These are phyloP conservation scores for Phanerochaete carnosa DNA, from an alignment of 768 basidiomycete genomes.

Conservation along the genomic window DNA sequence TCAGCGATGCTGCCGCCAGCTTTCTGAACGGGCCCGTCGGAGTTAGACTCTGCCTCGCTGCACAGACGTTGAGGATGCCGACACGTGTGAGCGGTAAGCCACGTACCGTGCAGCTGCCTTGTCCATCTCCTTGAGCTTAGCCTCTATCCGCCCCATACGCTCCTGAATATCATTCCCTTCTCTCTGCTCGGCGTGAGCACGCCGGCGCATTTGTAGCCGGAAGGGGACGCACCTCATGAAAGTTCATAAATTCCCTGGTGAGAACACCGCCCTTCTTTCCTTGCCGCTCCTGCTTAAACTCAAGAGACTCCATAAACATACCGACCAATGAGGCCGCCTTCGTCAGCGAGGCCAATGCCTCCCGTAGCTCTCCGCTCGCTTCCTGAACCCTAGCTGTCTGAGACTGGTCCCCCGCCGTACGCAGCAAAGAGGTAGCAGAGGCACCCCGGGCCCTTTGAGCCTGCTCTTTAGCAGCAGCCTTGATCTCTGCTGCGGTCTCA, in stretches of 20 bases:
- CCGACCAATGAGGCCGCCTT: slow-evolving; percentile 58
- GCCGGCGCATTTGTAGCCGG: neutral
- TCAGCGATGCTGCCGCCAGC: slow-evolving; percentile 74
- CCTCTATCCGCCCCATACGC: slow-evolving; percentile 43
- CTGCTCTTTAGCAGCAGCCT: slow-evolving; percentile 41
- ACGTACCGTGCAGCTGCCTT: slow-evolving; percentile 31
- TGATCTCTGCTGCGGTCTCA: slow-evolving; percentile 42
- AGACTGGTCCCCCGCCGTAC: slow-evolving; percentile 56
- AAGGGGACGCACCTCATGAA: slow-evolving; percentile 52
- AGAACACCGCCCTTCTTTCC: slow-evolving; percentile 51
- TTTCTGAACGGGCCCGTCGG: slow-evolving; percentile 26
- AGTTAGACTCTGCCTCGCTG: slow-evolving; percentile 9
- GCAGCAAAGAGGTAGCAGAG: slow-evolving; percentile 59
- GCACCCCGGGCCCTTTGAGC: slow-evolving; percentile 56
- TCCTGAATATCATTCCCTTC: slow-evolving; percentile 36
- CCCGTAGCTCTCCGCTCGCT: slow-evolving; percentile 54
- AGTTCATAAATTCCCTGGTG: slow-evolving; percentile 61
- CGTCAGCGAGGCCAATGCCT: slow-evolving; percentile 56
- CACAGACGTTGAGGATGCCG: slow-evolving; percentile 6
- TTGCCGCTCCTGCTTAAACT: slow-evolving; percentile 48
- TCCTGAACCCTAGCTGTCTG: slow-evolving; percentile 50
- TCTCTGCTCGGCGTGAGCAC: slow-evolving; percentile 27
- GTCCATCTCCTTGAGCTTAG: slow-evolving; percentile 44
- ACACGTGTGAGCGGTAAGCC: slow-evolving; percentile 6
- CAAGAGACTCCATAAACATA: slow-evolving; percentile 57